Base-by-base conservation (phyloP, 805 yeast species). In the Tetrapisispora nanseiensis region DNA sequence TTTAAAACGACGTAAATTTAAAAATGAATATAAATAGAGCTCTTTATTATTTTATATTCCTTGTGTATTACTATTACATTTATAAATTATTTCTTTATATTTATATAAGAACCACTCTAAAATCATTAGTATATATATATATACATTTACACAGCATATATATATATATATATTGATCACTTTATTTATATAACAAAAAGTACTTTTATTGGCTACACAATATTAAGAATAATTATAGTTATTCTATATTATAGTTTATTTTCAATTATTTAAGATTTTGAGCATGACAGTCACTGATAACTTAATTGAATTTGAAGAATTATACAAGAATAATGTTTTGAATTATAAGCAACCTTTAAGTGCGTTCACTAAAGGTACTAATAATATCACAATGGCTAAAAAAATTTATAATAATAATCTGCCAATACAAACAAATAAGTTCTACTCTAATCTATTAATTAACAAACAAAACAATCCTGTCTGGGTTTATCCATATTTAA, bases 401-500 rank as follows among this genome's bases (percentile, higher is more conserved):
- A 40, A 42, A 20, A 42, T 44, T 3, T 23, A 31, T 74, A 60
- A 65, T 31, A 67, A 69, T 45, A 55, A 61, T 39, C 72, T 61
- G 27, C 67, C 80, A 2, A 69, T 73, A 46, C 78, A 79, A 54
- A 86, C 95, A 20, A 85, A 85, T 59, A 83, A 84, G 55, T 85
- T 84, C 54, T 85, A 79, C 57, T 80, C 82, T 29, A 85, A 85
- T 61, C 62, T 85, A 59, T 60, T 84, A 10, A 68, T 85, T 28
- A 86, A 72, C 1, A 70, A 71, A 42, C 90, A 82, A 55, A 74
- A 76, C 2, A 67, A 74, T 43, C 85, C 90, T 0, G 72, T 78
- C 0, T 85, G 89, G 87, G 76, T 90, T 0, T 86, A 82, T 51
- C 95, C 95, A 1, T 84, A 83, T 54, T 75, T 85, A 24, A 63